Conservation (phyloP, 805 yeast species). For the Maudiozyma pseudohumilis region DNA sequence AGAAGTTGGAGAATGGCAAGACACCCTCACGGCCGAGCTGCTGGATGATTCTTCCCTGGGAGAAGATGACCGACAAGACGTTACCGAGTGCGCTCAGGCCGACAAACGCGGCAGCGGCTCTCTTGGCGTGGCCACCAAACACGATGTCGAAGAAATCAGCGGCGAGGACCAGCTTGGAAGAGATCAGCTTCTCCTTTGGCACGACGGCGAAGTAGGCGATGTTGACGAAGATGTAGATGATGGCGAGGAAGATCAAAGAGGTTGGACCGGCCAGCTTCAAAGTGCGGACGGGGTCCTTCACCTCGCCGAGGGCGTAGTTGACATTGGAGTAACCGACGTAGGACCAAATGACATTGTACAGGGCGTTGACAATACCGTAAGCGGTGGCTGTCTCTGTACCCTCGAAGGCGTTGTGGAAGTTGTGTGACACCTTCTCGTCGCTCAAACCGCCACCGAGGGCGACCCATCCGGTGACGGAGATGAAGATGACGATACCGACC, state of each 20-base stretch:
- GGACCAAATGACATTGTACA: conserved; percentile 79
- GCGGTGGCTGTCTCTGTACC: conserved; percentile 46
- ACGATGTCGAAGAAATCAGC: conserved; percentile 66
- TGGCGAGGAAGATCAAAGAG: conserved; percentile 49
- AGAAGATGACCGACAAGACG: conserved; percentile 67
- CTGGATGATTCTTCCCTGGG: conserved; percentile 75
- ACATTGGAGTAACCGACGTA: conserved; percentile 77
- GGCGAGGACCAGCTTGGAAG: conserved; percentile 63
- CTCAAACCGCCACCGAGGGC: conserved; percentile 65
- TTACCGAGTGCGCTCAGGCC: conserved; percentile 77
- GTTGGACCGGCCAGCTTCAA: conserved; percentile 66
- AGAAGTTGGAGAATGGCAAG: conserved; percentile 62
- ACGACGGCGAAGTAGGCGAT: conserved; percentile 78
- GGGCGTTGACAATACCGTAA: conserved; percentile 64
- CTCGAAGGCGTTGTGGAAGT: conserved; percentile 49
- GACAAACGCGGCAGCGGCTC: conserved; percentile 68
- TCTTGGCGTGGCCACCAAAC: conserved; percentile 59
- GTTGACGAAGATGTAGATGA: conserved; percentile 66
- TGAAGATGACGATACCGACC: conserved; percentile 57
- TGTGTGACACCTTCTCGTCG: conserved; percentile 44
- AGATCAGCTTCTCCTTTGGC: conserved; percentile 48
- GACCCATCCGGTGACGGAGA: conserved; percentile 73
- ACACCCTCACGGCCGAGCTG: conserved; percentile 77
- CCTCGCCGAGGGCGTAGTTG: conserved; percentile 74
- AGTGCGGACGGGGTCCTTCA: conserved; percentile 60